These are phyloP conservation scores for Leptomonas seymouri DNA, from an alignment of 208 protist species.

Conservation along the genomic window DNA sequence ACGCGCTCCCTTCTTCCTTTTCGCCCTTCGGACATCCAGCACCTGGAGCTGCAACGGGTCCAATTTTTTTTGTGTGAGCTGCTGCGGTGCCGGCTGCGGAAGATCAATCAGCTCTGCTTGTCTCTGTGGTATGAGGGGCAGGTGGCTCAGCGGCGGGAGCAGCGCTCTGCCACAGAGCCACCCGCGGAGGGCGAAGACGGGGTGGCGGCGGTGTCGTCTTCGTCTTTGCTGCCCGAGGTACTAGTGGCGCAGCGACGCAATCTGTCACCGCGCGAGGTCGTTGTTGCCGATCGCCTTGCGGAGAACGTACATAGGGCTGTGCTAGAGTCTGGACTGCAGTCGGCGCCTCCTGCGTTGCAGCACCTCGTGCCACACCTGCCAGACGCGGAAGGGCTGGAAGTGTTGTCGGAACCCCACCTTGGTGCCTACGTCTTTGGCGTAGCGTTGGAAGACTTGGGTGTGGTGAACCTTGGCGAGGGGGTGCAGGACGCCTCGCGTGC, in stretches of 20 bases:
- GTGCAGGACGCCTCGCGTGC: constrained; percentile 69
- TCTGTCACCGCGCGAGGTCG: constrained; percentile 64
- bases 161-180: neutral
- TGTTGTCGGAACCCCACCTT: constrained; percentile 75
- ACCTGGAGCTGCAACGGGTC: constrained; percentile 74
- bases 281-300: constrained; percentile 81
- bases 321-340: constrained; percentile 62
- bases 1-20: constrained; percentile 76
- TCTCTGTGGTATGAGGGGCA: constrained; percentile 75
- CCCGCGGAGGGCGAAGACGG: neutral
- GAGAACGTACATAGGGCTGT: constrained; percentile 37
- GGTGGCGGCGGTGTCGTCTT: neutral
- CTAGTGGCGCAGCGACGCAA: constrained; percentile 48
- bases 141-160: constrained; percentile 28
- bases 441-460: constrained; percentile 77
- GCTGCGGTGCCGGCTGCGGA: constrained; percentile 78
- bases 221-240: constrained; percentile 32
- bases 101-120: constrained; percentile 72
- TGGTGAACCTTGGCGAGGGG: constrained; percentile 73
- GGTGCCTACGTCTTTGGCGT: constrained; percentile 83
- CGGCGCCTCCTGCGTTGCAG: constrained; percentile 59
- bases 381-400: constrained; percentile 75
- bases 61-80: constrained; percentile 87
- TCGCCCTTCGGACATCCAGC: constrained; percentile 76
- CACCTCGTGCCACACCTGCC: constrained; percentile 62